Conservation (phyloP, 1,139 yeast genomes). For the Blastobotrys capitulatus region DNA sequence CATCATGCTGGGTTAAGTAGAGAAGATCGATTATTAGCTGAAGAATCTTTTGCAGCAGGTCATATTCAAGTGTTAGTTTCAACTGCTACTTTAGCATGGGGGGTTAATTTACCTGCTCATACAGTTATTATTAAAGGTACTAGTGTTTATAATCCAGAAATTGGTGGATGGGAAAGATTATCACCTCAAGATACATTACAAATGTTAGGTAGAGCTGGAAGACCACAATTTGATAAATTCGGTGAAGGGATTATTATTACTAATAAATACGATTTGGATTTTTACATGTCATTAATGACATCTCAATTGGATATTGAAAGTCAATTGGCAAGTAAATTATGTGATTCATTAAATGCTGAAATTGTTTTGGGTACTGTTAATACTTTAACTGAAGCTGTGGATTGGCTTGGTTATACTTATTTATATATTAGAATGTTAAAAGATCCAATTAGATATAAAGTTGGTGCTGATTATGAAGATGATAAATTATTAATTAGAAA, state of each 20-base stretch:
- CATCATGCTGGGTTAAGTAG: slow-evolving; percentile 91
- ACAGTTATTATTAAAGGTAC: slow-evolving; percentile 95
- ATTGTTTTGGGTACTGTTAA: slow-evolving; percentile 66
- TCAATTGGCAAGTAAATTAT: slow-evolving; percentile 63
- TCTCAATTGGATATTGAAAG: slow-evolving; percentile 93
- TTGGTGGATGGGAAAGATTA: slow-evolving; percentile 80
- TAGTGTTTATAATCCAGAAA: slow-evolving; percentile 86
- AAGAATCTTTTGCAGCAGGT: slow-evolving; percentile 86
- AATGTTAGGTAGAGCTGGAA: slow-evolving; percentile 94
- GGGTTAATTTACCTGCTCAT: slow-evolving; percentile 96
- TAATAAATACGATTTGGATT: slow-evolving; percentile 76
- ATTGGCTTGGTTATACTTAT: slow-evolving; percentile 79
- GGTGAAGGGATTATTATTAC: slow-evolving; percentile 97
- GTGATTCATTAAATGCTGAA: slow-evolving; percentile 83
- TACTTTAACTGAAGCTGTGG: slow-evolving; percentile 58
- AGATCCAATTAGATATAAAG: slow-evolving; percentile 69
- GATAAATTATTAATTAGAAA: slow-evolving; percentile 48
- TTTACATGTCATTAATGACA: slow-evolving; percentile 80
- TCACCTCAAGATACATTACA: slow-evolving; percentile 93
- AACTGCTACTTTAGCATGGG: slow-evolving; percentile 98
- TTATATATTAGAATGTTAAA: slow-evolving; percentile 73
- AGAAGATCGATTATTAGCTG: slow-evolving; percentile 70
- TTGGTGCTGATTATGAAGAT: slow-evolving; percentile 58
- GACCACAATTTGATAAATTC: slow-evolving; percentile 86
- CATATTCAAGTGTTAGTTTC: slow-evolving; percentile 77